Evolutionary conservation across 2,329 filamentous ascomycete species (phyloP).

Genomic region (Aspergillus sojae): DNA sequence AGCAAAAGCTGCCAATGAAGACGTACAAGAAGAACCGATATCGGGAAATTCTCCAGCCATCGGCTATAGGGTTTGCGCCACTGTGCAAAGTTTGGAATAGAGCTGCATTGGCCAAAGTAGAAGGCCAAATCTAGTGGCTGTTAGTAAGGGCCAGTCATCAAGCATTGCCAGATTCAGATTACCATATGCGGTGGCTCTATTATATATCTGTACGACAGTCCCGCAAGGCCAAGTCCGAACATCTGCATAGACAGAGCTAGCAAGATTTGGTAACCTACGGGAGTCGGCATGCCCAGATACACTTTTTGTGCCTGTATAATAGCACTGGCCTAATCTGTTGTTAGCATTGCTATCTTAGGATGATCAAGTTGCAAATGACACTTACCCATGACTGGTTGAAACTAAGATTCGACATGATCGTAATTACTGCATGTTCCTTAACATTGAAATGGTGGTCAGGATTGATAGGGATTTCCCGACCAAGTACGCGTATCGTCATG

Average conservation of each 20-base stretch:
- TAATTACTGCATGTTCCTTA: constrained; percentile 51
- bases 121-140: constrained; percentile 34
- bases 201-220: constrained; percentile 37
- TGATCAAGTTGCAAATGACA: neutral
- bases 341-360: neutral
- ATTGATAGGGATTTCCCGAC: constrained; percentile 35
- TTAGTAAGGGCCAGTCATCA: neutral
- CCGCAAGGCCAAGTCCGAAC: constrained; percentile 43
- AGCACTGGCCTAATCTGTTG: constrained; percentile 41
- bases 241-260: constrained; percentile 41
- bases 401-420: constrained; percentile 52
- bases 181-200: constrained; percentile 41
- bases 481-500: constrained; percentile 26
- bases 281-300: constrained; percentile 42
- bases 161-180: neutral
- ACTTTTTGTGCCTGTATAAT: constrained; percentile 44
- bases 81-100: constrained; percentile 39
- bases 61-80: constrained; percentile 35
- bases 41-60: constrained; percentile 39
- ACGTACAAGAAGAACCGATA: constrained; percentile 28
- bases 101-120: constrained; percentile 37
- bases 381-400: constrained; percentile 40
- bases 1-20: constrained; percentile 25
- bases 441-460: constrained; percentile 50
- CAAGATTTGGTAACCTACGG: constrained; percentile 40